Evolutionary conservation across 2,329 filamentous ascomycete species (phyloP).

Genomic region (Microcyclospora pomicola): DNA sequence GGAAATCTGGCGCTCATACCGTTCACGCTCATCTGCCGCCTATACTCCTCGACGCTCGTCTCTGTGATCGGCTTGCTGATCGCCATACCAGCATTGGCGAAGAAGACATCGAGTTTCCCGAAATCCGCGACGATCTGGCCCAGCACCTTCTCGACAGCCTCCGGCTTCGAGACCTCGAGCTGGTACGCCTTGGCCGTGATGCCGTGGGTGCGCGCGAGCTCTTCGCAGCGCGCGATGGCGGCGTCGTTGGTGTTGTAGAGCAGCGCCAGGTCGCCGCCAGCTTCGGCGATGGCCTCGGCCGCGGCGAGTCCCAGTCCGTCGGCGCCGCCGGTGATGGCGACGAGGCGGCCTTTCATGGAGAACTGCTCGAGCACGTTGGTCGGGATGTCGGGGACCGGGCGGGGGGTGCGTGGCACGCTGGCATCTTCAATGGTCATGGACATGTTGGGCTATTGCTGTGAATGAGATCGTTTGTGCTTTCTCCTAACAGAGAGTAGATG

Average conservation of each 20-base stretch:
- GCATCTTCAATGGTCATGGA: constrained; percentile 21
- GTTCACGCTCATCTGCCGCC: constrained; percentile 40
- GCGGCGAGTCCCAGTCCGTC: constrained; percentile 79
- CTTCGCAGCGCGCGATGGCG: constrained; percentile 7
- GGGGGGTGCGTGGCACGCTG: constrained; percentile 9
- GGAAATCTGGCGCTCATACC: constrained; percentile 22
- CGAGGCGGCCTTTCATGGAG: constrained; percentile 68
- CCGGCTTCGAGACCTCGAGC: constrained; percentile 65
- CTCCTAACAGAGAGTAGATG: not conserved
- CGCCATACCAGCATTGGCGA: constrained; percentile 85
- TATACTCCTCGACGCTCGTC: constrained; percentile 38
- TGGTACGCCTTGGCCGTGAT: constrained; percentile 37
- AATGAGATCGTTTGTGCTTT: too few relatives aligned
- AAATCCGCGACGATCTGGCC: constrained; percentile 55
- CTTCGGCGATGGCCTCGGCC: constrained; percentile 76
- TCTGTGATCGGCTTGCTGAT: constrained; percentile 50
- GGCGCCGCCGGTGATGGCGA: constrained; percentile 75
- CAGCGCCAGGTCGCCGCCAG: constrained; percentile 74
- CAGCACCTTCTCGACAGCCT: constrained; percentile 49
- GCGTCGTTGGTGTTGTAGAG: constrained; percentile 67
- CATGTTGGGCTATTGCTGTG: constrained; percentile 13
- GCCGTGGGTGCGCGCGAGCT: constrained; percentile 10
- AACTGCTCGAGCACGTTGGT: constrained; percentile 35
- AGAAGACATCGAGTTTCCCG: constrained; percentile 71
- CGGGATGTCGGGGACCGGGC: constrained; percentile 16